Base-by-base conservation (phyloP, 164 flowering plant species). In the Buxus sempervirens region DNA sequence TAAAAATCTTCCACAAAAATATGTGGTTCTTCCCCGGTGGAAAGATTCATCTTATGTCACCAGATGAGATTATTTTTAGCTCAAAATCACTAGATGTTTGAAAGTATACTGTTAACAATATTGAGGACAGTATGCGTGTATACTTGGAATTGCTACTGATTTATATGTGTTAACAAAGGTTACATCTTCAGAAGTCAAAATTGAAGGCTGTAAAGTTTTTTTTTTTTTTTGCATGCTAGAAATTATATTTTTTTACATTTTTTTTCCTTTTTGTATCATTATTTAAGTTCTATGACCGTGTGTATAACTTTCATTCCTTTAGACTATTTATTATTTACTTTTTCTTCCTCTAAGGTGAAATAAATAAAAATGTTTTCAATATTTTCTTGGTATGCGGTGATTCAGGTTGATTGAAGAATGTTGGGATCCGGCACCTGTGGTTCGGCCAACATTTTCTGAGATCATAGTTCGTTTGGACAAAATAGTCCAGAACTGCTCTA, bases 321-420 rank as follows among this genome's bases (percentile, higher is more conserved):
- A 2, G 2, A 45, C 14, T 2, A 45, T 4, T 1, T 10, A 15
- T 10, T 10, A 10, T 45, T 45, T 45, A 45, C 51, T 15, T 7
- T 10, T 45, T 15, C 12, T 45, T 15, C 51, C 12, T 15, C 18
- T 45, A 2, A 15, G 18, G 51, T 45, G 51, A 45, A 45, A 45
- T 15, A 45, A 45, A 45, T 55, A 21, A 24, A n/a, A 0, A 55
- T 55, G 58, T 55, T 23, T 55, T 55, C 51, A 24, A 36, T 49
- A 26, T 28, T 25, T 53, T 38, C 16, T n/a, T 62, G 8, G 22
- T 54, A n/a, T 53, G 55, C 41, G 9, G 28, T 26, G 65, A 49
- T 64, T 65, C 83, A 96, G 99, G 83, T 82, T 96, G 81, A 84
- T 89, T 64, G 97, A 89, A 78, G 95, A 92, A 74, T 96, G 99